phyloP scores from a whole-genome alignment of 306 rosid species.

The Pterocarpus macrocarpus region DNA sequence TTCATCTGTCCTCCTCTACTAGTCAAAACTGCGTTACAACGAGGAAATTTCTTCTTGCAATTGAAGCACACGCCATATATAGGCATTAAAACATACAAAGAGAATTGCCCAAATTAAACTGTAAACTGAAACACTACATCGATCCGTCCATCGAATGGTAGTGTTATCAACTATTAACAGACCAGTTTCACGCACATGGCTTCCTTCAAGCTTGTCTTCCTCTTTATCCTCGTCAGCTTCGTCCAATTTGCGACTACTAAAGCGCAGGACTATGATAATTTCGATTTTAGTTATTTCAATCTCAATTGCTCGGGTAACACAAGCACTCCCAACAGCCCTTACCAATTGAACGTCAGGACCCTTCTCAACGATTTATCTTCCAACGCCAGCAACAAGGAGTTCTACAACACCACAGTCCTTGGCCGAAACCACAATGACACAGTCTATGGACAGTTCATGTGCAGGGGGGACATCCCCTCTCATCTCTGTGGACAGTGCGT shows the following conservation, averaged over 20 bases:
- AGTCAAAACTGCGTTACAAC: no score
- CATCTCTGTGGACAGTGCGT: slow-evolving; percentile 1
- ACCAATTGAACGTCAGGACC: slow-evolving; percentile 37
- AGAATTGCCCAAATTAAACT: not conserved
- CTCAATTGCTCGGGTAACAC: not conserved
- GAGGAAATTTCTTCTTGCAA: no score
- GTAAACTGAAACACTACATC: no score
- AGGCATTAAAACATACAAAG: no score
- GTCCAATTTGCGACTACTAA: not conserved
- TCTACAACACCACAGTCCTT: slow-evolving; percentile 39
- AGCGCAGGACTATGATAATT: not conserved
- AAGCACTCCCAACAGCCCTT: slow-evolving; percentile 41
- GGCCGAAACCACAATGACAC: not conserved
- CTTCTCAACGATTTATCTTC: slow-evolving; percentile 45
- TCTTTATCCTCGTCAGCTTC: not conserved
- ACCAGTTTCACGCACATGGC: not conserved
- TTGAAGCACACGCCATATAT: no score
- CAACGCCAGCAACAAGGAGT: slow-evolving; percentile 39
- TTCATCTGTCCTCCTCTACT: no score
- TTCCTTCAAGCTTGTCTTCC: not conserved
- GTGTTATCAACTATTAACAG: not conserved
- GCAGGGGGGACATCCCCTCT: not conserved
- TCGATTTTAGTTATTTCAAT: no score
- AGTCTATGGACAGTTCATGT: not conserved
- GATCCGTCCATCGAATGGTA: not conserved